Evolutionary conservation across 345 rosid genomes (phyloP), one percentile per base, ranked within the genome.

Genomic region (Salix koriyanagi): DNA sequence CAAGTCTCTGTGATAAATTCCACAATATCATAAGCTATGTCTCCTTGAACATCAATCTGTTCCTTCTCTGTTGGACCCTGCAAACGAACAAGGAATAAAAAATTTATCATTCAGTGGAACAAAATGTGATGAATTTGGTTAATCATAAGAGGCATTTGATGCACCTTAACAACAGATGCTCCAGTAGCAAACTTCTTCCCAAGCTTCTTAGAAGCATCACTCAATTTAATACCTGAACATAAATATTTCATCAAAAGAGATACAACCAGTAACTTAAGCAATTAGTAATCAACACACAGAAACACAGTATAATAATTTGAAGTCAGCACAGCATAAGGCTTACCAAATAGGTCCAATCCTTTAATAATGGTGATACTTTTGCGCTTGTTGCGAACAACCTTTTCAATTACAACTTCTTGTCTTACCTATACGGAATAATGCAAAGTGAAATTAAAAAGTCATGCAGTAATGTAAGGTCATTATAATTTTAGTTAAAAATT

Each of bases 11-110:
- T 90, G 66, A 94, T 86, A 80, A 88, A 91, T 52, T 90, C 96
- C 86, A 93, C 96, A 68, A 95, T 87, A 66, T 91, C 98, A 71
- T 88, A 89, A 37, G 94, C 78, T 76, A 95, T 91, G 85, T 95
- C 99, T 81, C 99, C 99, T 90, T 95, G 99, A 72, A 95, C 97
- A 75, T 95, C 99, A 75, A 95, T 93, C 70, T 95, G 99, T 78
- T 95, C 99, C 87, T 93, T 95, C 23, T 95, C 99, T 72, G 98
- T 95, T 42, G 98, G 99, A 67, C 98, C 99, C 99, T 95, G 79
- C 72, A 75, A 70, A 64, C 16, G 73, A 73, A 37, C 71, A 69
- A 77, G 21, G 19, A 16, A 69, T 18, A 62, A 74, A 46, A 54
- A 18, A 37, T 42, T 23, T 48, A 23, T 75, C 39, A 76, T 28